Evolutionary conservation across 495 filamentous ascomycete genomes (phyloP), one percentile per base, ranked within the genome.

Genomic region (Aspergillus baeticus): DNA sequence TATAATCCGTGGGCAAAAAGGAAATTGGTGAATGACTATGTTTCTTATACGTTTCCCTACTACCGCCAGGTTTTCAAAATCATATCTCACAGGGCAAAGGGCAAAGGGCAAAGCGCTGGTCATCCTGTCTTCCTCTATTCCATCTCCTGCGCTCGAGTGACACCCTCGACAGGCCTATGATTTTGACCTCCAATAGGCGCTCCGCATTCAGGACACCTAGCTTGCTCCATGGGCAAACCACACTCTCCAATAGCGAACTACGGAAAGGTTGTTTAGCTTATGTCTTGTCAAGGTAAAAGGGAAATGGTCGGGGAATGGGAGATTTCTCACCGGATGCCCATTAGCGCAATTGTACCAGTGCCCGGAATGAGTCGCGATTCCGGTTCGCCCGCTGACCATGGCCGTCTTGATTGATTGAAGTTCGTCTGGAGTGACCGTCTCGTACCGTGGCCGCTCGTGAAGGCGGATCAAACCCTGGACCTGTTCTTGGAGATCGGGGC

Each of bases 271-370:
- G 13, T 46, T 46, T 46, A 46, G 43, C 23, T 14, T 46, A 46
- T 44, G 43, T 46, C 43, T 46, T 31, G 43, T 46, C 31, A 31
- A 41, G 38, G 43, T 46, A 46, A 46, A 15, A 29, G 21, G 15
- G 43, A 11, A 46, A 29, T 31, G 43, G 21, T 11, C 15, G 43
- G 22, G 43, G 15, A 11, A 46, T 46, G 43, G 43, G 43, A 46
- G 7, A 46, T 46, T 11, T 46, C 43, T 46, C 43, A 63, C 60
- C 14, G 86, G 84, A 65, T 89, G 82, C 4, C 79, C 78, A 68
- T 88, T 88, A 39, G 45, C 65, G 29, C 51, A 54, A 54, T 54
- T 54, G 41, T 54, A 54, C 51, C 51, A 54, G 23, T 54, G 54
- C 85, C 51, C 51, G 20, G 51, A 54, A 31, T 54, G 51, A 33